Percentiles rank a stretch among this genome's conserved stretches.
These are phyloP conservation scores for Trichophyton schoenleinii DNA, from an alignment of 2,329 filamentous ascomycete genomes.

Conservation along the genomic window DNA sequence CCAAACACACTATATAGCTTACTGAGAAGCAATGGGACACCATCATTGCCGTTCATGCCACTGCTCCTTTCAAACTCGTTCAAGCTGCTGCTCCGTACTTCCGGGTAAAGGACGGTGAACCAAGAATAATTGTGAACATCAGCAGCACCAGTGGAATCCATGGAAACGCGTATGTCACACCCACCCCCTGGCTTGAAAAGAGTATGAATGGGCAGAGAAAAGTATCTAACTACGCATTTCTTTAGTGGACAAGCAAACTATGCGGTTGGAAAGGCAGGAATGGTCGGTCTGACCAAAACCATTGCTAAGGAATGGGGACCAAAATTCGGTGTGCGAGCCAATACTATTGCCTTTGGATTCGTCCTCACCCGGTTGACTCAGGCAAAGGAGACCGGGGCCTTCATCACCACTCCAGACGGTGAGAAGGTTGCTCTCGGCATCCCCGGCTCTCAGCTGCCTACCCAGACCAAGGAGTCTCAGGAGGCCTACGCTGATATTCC, in stretches of 20 bases:
- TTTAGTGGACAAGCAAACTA: conserved; percentile 74
- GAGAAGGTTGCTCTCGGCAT: conserved; percentile 64
- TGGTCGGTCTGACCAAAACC: conserved; percentile 72
- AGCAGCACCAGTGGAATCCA: conserved; percentile 68
- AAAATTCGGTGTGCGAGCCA: conserved; percentile 65
- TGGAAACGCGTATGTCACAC: conserved; percentile 52
- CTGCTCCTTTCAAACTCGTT: conserved; percentile 73
- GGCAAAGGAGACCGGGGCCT: conserved; percentile 73
- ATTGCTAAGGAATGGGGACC: conserved; percentile 90
- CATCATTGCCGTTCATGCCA: conserved; percentile 71
- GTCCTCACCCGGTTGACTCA: conserved; percentile 70
- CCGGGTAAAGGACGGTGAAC: conserved; percentile 69
- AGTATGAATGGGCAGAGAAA: neutral
- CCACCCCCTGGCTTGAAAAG: neutral
- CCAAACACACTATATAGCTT: conserved; percentile 38
- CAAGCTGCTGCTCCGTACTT: conserved; percentile 75
- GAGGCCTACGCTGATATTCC: conserved; percentile 56
- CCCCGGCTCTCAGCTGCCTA: conserved; percentile 44
- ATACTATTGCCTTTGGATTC: conserved; percentile 73
- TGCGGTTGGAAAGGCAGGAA: conserved; percentile 69
- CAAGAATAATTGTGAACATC: conserved; percentile 71
- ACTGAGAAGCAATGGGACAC: conserved; percentile 86
- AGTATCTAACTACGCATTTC: neutral
- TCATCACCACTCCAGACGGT: conserved; percentile 62
- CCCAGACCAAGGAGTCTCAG: conserved; percentile 20